Evolutionary conservation across 805 yeast genomes (phyloP).

Genomic region (Yamadazyma endophytica): DNA sequence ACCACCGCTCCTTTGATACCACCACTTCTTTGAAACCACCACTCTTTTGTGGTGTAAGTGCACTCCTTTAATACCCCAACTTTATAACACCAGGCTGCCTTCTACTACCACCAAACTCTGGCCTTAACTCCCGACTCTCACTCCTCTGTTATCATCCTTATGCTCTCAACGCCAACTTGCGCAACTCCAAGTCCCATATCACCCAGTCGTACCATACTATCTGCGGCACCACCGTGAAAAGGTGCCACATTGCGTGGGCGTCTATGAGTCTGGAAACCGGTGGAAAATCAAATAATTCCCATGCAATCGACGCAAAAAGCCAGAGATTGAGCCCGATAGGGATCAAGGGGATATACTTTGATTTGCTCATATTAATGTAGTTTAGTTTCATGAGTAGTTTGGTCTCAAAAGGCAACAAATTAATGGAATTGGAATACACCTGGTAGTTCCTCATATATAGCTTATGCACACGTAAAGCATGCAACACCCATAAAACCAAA

Average conservation of each 20-base stretch:
- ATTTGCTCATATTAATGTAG: constrained; percentile 17
- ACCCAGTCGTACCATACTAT: constrained; percentile 65
- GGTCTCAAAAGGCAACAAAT: constrained; percentile 36
- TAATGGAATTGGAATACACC: constrained; percentile 31
- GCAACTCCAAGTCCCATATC: constrained; percentile 40
- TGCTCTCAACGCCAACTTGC: too few species aligned
- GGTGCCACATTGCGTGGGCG: constrained; percentile 94
- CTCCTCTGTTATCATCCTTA: too few species aligned
- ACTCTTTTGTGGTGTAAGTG: too few species aligned
- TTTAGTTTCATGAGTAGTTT: constrained; percentile 29
- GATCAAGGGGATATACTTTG: constrained; percentile 27
- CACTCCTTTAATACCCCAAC: too few species aligned
- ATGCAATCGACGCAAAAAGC: constrained; percentile 26
- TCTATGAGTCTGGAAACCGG: constrained; percentile 43
- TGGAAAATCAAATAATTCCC: constrained; percentile 33
- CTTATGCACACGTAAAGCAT: constrained; percentile 18
- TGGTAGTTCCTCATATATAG: constrained; percentile 12
- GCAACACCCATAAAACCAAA: constrained; percentile 30
- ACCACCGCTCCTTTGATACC: too few species aligned
- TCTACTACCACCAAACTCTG: too few species aligned
- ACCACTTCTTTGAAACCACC: too few species aligned
- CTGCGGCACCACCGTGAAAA: constrained; percentile 80
- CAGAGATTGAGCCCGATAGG: constrained; percentile 32
- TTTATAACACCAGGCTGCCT: too few species aligned
- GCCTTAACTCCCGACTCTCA: too few species aligned